These are phyloP conservation scores for Nicotiana benthamiana DNA, from an alignment of 257 asterid genomes.

Conservation along the genomic window DNA sequence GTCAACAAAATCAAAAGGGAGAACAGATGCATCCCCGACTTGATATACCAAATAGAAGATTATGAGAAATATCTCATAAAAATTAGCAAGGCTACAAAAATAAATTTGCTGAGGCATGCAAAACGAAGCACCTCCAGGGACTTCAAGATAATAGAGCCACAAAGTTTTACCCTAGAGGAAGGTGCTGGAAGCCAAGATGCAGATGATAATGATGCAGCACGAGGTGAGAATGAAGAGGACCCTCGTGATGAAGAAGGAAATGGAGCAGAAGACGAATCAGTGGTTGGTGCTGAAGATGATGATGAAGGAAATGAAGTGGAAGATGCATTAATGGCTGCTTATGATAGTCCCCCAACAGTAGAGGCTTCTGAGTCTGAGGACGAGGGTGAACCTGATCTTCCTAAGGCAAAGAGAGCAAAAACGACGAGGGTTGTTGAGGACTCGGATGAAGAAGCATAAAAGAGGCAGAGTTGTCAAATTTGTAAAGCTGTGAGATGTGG, in stretches of 20 bases:
- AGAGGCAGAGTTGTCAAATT: background rate
- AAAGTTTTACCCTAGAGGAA: conserved; percentile 29
- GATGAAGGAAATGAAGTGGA: background rate
- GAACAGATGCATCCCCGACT: conserved; percentile 75
- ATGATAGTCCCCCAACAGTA: conserved; percentile 30
- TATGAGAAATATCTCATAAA: conserved; percentile 67
- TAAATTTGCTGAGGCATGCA: conserved; percentile 65
- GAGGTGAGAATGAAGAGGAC: conserved; percentile 23
- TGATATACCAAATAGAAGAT: conserved; percentile 81
- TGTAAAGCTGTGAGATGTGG: background rate
- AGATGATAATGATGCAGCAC: conserved; percentile 14
- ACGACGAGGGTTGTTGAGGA: conserved; percentile 42
- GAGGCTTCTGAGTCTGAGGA: conserved; percentile 33
- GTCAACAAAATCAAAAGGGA: conserved; percentile 71
- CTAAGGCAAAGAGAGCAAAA: conserved; percentile 41
- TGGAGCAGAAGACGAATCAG: background rate
- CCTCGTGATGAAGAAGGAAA: conserved; percentile 1
- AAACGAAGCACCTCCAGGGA: conserved; percentile 86
- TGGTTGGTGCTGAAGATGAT: background rate
- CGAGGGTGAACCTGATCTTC: conserved; percentile 26
- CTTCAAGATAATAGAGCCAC: conserved; percentile 57
- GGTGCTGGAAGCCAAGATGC: conserved; percentile 32
- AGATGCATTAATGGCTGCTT: background rate
- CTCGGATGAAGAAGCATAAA: conserved; percentile 47
- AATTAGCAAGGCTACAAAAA: conserved; percentile 63